Percentiles rank a stretch among this genome's conserved stretches.
phyloP scores from a whole-genome alignment of 352 stramenopile species.

The Phytophthora kernoviae region DNA sequence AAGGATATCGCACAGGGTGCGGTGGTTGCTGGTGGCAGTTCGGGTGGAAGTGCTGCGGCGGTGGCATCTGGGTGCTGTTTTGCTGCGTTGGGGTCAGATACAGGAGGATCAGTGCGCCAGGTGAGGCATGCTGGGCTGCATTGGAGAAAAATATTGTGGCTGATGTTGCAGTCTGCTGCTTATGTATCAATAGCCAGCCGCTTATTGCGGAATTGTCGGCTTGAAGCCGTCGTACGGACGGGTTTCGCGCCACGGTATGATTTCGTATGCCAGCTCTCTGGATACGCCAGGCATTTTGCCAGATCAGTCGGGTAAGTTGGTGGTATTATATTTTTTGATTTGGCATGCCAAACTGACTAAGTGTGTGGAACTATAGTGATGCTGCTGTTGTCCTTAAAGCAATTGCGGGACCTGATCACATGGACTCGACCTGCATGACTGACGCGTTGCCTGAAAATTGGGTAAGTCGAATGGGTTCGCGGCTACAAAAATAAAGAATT shows the following conservation, averaged over 20 bases:
- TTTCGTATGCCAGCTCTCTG: conserved; percentile 96
- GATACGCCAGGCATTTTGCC: conserved; percentile 96
- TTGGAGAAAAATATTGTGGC: background rate
- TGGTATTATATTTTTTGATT: background rate
- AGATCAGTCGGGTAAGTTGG: conserved; percentile 68
- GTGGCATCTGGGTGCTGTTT: conserved; percentile 93
- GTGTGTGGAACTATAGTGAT: conserved; percentile 50
- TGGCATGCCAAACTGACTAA: background rate
- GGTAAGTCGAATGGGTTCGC: conserved; percentile 35
- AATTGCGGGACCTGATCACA: conserved; percentile 78
- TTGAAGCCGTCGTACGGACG: conserved; percentile 97
- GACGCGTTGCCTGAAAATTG: conserved; percentile 52
- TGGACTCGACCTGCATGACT: conserved; percentile 84
- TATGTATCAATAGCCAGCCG: conserved; percentile 73
- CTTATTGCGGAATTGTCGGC: conserved; percentile 96
- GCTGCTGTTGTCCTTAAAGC: conserved; percentile 75
- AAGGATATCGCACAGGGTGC: conserved; percentile 52
- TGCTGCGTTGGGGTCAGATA: conserved; percentile 96
- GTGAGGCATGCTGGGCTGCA: conserved; percentile 19
- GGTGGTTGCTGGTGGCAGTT: conserved; percentile 92
- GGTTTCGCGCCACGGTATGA: conserved; percentile 96
- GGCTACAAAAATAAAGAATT: background rate
- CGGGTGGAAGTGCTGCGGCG: conserved; percentile 92
- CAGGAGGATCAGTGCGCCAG: conserved; percentile 96
- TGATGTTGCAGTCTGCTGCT: background rate